Base-by-base conservation (phyloP, 2,329 filamentous ascomycete genomes). In the Raffaelea arxii region DNA sequence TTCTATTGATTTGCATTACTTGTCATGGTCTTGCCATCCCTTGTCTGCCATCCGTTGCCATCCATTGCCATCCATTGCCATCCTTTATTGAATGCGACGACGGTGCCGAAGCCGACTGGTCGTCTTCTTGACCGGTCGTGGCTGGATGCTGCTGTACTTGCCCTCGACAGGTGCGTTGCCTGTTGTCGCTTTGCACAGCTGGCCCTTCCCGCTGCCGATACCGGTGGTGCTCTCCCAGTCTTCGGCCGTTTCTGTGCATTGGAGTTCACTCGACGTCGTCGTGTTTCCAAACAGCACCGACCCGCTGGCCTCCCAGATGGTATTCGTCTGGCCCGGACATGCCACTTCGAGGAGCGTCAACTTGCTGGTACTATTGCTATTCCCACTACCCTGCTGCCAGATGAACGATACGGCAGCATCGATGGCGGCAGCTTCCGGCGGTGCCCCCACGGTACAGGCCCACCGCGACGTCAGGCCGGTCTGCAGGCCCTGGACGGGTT, bases 321-420 rank as follows among this genome's bases (percentile, higher is more conserved):
- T 49, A 46, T 30, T n/a, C 6, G 52, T 48, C 48, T 46, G 38
- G 32, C 54, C 54, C 1, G 65, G 61, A 54, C 72, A 76, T 14
- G 66, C 60, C 24, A 60, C 60, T 60, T 76, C 69, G 38, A 72
- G 59, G 56, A 73, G 50, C n/a, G 63, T 66, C 38, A 74, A 51
- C 35, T 58, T 57, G 25, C 47, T 49, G 25, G n/a, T n/a, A n/a
- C n/a, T n/a, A n/a, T n/a, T n/a, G n/a, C n/a, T n/a, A n/a, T n/a
- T n/a, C n/a, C n/a, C n/a, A n/a, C n/a, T n/a, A n/a, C 27, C 27
- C 10, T 57, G 53, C 39, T 61, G 46, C 61, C 61, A 74, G 51
- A 72, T 65, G 50, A 75, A 75, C 49, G 68, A 58, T 50, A 70
- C 59, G 9, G n/a, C n/a, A n/a, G n/a, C n/a, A n/a, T n/a, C n/a